Base-by-base conservation (phyloP, 208 protist genomes). In the Spongospora subterranea region DNA sequence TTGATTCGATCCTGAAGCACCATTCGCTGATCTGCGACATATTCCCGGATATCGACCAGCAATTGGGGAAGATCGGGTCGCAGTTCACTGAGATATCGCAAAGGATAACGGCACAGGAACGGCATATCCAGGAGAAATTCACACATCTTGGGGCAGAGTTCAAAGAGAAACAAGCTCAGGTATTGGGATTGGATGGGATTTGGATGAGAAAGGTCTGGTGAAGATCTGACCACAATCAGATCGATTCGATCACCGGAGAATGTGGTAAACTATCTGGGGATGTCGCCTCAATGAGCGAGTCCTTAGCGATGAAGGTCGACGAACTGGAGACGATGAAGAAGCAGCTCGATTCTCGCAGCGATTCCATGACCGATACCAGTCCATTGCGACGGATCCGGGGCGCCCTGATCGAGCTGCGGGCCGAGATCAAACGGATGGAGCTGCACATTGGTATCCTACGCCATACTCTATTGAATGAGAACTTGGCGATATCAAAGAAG, bases 351-450 rank as follows among this genome's bases (percentile, higher is more conserved):
- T 39, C 17, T 13, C 71, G 71, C 17, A 82, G n/a, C n/a, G 71
- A 82, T 82, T 82, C 71, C 71, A 82, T 82, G 71, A 82, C 71
- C 13, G 71, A 82, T 43, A 82, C n/a, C 17, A 82, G 71, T n/a
- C 71, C 71, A 43, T 82, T 82, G 35, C 6, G 71, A 45, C 71
- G 71, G 6, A 82, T 82, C 35, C 71, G 71, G 6, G 71, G 71
- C 6, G 71, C 71, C 13, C 71, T 82, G 11, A 13, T 82, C 40
- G 71, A 82, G n/a, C n/a, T 82, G n/a, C 71, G 71, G 6, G n/a
- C 6, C n/a, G 71, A 82, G 40, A 82, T 43, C 13, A 6, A 35
- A 39, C 6, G 6, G 35, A 82, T 82, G 71, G 71, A 82, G 35
- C n/a, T 82, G n/a, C 35, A 35, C n/a, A 82, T 82, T 43, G 71